A percentile compares a stretch with the other conserved stretches of the same genome.
These are phyloP conservation scores for Osmozyma mogii DNA, from an alignment of 805 yeast species.

Conservation along the genomic window DNA sequence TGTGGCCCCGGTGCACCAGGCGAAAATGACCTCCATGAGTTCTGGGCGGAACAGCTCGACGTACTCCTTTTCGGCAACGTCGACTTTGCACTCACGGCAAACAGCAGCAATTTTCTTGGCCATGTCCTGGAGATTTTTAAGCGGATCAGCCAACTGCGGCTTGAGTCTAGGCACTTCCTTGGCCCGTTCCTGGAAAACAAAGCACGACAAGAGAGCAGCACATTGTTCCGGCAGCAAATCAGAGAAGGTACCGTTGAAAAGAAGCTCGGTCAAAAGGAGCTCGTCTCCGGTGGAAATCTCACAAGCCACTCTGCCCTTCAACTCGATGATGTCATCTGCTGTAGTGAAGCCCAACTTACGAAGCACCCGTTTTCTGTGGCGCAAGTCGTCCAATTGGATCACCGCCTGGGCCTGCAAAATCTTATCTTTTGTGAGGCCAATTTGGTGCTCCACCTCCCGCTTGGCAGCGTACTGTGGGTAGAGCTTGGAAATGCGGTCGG, in stretches of 20 bases:
- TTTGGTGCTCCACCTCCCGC: slow-evolving; percentile 50
- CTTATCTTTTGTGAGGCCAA: slow-evolving; percentile 52
- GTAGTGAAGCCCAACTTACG: slow-evolving; percentile 88
- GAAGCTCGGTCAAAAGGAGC: slow-evolving; percentile 76
- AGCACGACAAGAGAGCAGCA: slow-evolving; percentile 87
- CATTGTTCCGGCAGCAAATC: slow-evolving; percentile 84
- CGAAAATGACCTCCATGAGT: slow-evolving; percentile 91
- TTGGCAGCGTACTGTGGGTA: slow-evolving; percentile 62
- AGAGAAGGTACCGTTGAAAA: slow-evolving; percentile 91
- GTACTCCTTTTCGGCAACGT: slow-evolving; percentile 84
- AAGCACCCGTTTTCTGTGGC: slow-evolving; percentile 85
- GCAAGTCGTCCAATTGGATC: slow-evolving; percentile 88
- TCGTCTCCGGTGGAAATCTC: slow-evolving; percentile 92
- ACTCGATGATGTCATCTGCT: slow-evolving; percentile 80
- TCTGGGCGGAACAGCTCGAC: slow-evolving; percentile 88
- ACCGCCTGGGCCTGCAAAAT: slow-evolving; percentile 83
- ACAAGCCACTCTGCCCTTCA: slow-evolving; percentile 96
- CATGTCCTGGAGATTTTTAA: slow-evolving; percentile 80
- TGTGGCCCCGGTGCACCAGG: slow-evolving; percentile 95
- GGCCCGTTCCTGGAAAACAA: slow-evolving; percentile 94
- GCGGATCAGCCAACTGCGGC: slow-evolving; percentile 89
- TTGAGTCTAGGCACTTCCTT: slow-evolving; percentile 80
- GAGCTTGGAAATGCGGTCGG: slow-evolving; percentile 51
- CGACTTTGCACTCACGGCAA: slow-evolving; percentile 83
- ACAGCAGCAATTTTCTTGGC: slow-evolving; percentile 87